Evolutionary conservation across 805 yeast genomes (phyloP).

Genomic region (Lachancea waltii): DNA sequence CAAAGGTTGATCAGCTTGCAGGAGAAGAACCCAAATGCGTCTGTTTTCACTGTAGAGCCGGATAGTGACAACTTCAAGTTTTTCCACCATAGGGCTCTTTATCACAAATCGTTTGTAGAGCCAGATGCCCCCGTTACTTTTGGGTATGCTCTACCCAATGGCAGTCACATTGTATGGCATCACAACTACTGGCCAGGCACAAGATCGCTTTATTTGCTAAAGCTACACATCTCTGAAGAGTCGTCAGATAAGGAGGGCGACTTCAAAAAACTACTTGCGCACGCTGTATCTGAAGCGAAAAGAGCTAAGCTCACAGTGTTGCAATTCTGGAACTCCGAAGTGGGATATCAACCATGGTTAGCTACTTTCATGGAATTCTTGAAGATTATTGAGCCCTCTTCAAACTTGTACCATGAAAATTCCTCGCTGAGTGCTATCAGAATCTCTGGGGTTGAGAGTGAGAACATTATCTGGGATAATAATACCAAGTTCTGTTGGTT

Average conservation of each 20-base stretch:
- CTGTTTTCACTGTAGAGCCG: slow-evolving; percentile 34
- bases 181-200: slow-evolving; percentile 35
- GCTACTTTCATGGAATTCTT: slow-evolving; percentile 15
- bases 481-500: slow-evolving; percentile 48
- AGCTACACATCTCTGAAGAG: slow-evolving; percentile 17
- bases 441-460: slow-evolving; percentile 21
- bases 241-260: slow-evolving; percentile 13
- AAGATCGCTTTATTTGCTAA: slow-evolving; percentile 26
- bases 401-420: slow-evolving; percentile 23
- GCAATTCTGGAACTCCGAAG: slow-evolving; percentile 38
- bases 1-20: slow-evolving; percentile 19
- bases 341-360: slow-evolving; percentile 25
- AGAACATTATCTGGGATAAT: slow-evolving; percentile 35
- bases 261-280: slow-evolving; percentile 26
- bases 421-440: slow-evolving; percentile 38
- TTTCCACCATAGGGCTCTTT: slow-evolving; percentile 38
- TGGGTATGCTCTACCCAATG: slow-evolving; percentile 29
- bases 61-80: slow-evolving; percentile 35
- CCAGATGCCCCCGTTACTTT: slow-evolving; percentile 16
- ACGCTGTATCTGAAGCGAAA: slow-evolving; percentile 34
- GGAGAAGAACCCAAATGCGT: slow-evolving; percentile 15
- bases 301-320: slow-evolving; percentile 23
- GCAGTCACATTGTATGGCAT: slow-evolving; percentile 40
- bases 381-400: slow-evolving; percentile 20
- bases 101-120: slow-evolving; percentile 19